Conservation (phyloP, 1,284 basidiomycete species). For the Stereum hirsutum region DNA sequence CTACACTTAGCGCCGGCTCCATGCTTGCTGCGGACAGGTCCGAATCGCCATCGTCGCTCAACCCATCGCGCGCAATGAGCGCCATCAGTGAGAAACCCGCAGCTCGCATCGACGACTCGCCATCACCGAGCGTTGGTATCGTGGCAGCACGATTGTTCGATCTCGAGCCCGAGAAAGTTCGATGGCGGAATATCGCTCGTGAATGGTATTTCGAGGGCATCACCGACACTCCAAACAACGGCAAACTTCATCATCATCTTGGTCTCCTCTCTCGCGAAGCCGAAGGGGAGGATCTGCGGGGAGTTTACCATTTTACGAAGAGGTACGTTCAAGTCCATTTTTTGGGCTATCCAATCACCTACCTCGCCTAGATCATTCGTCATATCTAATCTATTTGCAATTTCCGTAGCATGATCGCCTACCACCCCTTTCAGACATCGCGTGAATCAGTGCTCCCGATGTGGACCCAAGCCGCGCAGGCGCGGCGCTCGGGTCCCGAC, state of each 20-base stretch:
- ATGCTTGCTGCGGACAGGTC: constrained; percentile 15
- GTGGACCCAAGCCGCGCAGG: constrained; percentile 73
- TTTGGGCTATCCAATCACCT: neutral
- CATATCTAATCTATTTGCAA: constrained; percentile 2
- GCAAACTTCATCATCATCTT: constrained; percentile 92
- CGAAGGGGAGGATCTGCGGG: constrained; percentile 77
- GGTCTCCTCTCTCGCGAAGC: constrained; percentile 80
- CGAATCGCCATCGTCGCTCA: constrained; percentile 15
- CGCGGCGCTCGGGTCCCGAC: constrained; percentile 67
- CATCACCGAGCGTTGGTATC: constrained; percentile 75
- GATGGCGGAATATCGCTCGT: constrained; percentile 83
- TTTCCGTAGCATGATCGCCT: constrained; percentile 74
- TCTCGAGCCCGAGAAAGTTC: constrained; percentile 84
- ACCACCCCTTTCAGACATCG: constrained; percentile 80
- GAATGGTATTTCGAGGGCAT: constrained; percentile 93
- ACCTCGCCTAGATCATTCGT: too few relatives aligned
- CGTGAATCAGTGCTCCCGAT: constrained; percentile 82
- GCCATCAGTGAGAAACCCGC: constrained; percentile 38
- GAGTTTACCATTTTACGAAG: constrained; percentile 92
- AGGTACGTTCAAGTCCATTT: constrained; percentile 56
- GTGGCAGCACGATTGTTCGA: constrained; percentile 84
- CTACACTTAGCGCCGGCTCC: constrained; percentile 30
- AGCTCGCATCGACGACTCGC: constrained; percentile 55
- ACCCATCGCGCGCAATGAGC: constrained; percentile 14
- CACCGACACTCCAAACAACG: constrained; percentile 82